Base-by-base conservation (phyloP, 2,329 filamentous ascomycete species). In the Elsinoe ampelina region DNA sequence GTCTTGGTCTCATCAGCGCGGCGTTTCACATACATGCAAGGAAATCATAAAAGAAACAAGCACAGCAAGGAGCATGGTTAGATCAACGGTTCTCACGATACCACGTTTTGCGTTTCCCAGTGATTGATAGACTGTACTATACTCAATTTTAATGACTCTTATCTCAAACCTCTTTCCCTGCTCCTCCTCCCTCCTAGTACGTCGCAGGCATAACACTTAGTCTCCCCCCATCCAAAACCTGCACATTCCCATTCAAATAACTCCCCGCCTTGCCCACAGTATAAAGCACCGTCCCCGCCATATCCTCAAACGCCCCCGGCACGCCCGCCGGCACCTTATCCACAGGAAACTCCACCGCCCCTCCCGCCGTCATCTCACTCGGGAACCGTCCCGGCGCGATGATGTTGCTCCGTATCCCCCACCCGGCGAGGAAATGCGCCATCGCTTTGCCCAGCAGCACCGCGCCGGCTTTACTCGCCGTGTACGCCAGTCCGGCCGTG, bases 181-280 rank as follows among this genome's bases (percentile, higher is more conserved):
- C n/a, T n/a, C n/a, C n/a, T n/a, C n/a, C n/a, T n/a, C n/a, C n/a
- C n/a, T n/a, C n/a, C n/a, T 67, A 61, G 36, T 64, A 61, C 20
- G 59, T 59, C 5, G 55, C 54, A 43, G 59, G 59, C 58, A 61
- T 59, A 22, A 59, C 58, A 45, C 52, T 57, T 35, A 61, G 19
- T 10, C 59, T 54, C 5, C 75, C 75, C 1, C 75, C 75, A 66
- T 77, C 75, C 6, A 72, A 70, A 1, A 80, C 65, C 54, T 77
- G 71, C 13, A 78, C 70, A 56, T 69, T 73, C 0, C 80, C 80
- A 65, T 82, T 82, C 52, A 77, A 70, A 65, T 81, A 82, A 11
- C 71, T 71, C 1, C 77, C 77, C 5, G 73, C 74, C 39, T 74
- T 76, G 2, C 75, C 73, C 8, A 78, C 73, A 55, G 81, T 66